A percentile compares a stretch with the other conserved stretches of the same genome.
These are phyloP conservation scores for Ascochyta koolunga DNA, from an alignment of 2,329 filamentous ascomycete species.

Conservation along the genomic window DNA sequence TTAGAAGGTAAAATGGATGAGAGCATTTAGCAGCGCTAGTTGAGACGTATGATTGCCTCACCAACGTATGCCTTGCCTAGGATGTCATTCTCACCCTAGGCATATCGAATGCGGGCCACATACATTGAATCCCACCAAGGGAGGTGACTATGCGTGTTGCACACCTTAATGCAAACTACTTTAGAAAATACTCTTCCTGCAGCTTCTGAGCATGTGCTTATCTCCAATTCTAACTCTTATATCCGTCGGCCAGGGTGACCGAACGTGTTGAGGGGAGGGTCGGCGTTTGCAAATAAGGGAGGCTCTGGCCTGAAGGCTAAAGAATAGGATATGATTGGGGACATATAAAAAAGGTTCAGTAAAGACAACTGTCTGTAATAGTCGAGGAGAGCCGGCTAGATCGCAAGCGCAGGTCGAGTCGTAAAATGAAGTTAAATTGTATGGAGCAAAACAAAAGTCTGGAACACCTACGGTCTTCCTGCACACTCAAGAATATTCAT, in stretches of 20 bases:
- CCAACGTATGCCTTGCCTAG: too few species aligned
- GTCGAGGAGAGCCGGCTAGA: neutral
- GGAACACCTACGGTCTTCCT: neutral
- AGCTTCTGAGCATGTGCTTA: neutral
- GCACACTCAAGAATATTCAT: neutral
- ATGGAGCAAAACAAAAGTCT: neutral
- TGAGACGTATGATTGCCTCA: too few species aligned
- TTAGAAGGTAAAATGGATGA: neutral
- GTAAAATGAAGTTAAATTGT: neutral
- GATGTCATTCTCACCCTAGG: too few species aligned
- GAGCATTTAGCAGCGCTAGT: too few species aligned
- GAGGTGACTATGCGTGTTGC: neutral
- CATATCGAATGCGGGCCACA: too few species aligned
- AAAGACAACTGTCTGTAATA: neutral
- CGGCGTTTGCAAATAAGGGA: neutral
- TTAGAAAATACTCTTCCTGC: neutral
- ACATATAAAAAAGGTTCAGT: neutral
- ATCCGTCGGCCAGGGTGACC: neutral
- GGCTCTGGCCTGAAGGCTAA: neutral
- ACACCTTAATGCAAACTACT: neutral
- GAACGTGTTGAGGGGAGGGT: slow-evolving; percentile 4
- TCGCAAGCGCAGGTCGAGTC: neutral
- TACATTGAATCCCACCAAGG: neutral
- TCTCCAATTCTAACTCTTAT: neutral
- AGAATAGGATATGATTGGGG: neutral